Base-by-base conservation (phyloP, 352 stramenopile species). In the Pythium vanterpoolii region DNA sequence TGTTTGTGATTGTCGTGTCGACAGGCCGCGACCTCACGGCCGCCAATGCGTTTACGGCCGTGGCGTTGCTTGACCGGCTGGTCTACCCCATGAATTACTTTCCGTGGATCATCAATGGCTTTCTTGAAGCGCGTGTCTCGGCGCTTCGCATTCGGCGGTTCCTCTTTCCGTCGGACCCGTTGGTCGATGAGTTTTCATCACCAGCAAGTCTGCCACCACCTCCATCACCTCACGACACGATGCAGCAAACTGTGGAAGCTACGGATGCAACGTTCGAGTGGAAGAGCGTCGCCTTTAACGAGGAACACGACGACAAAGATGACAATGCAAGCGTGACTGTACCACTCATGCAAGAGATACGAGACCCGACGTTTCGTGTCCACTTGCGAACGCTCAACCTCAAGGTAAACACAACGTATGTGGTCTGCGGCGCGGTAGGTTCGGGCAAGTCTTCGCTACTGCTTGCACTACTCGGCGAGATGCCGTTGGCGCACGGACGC, bases 401-500 rank as follows among this genome's bases (percentile, higher is more conserved):
- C 4, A 57, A 72, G 43, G 52, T 62, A 8, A 63, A 71, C 39
- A 64, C 62, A 2, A 77, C 71, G 1, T 89, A 86, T 53, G 64
- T 93, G 10, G 72, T 97, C 0, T 89, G 77, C 45, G 97, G 97
- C 1, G 71, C 77, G 3, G 95, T 99, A 2, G 97, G 97, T 1
- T 83, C 77, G 14, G 97, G 97, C 2, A 99, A 99, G 67, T 97
- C 87, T 24, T 98, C 92, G 0, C 81, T 99, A 1, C 69, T 99
- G 16, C 83, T 94, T 5, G 91, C 93, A 4, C 71, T 99, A 44
- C 66, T 99, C 1, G 96, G 96, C 9, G 97, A 99, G 69, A 98
- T 99, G 83, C 81, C 89, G 24, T 72, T 57, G 40, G 56, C 63
- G n/a, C 56, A 48, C 9, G 75, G 75, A 33, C 27, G 38, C 6